These are phyloP conservation scores for Aquilaria agallochum DNA, from an alignment of 441 rosid species.

Conservation along the genomic window DNA sequence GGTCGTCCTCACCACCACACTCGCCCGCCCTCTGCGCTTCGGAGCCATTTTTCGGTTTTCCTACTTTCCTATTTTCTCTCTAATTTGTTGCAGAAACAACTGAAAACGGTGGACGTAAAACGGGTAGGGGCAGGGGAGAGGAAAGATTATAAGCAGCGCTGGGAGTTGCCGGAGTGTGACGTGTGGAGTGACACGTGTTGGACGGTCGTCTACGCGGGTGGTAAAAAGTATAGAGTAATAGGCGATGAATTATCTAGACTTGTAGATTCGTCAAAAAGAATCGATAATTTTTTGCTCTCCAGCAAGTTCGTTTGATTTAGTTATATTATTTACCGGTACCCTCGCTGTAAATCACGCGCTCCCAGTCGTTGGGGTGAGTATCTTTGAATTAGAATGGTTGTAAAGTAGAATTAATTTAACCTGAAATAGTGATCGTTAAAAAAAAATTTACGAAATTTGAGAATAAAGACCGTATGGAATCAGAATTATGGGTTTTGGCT, in stretches of 20 bases:
- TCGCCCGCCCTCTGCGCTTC: slow-evolving; percentile 15
- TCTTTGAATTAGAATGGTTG: too few species aligned
- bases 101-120: not conserved
- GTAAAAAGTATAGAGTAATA: slow-evolving; percentile 1
- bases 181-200: slow-evolving; percentile 18
- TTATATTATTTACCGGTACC: too few species aligned
- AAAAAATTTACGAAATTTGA: too few species aligned
- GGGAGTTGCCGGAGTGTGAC: slow-evolving; percentile 4
- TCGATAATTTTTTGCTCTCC: not conserved
- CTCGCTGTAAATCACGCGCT: too few species aligned
- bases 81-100: not conserved
- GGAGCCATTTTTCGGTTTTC: slow-evolving; percentile 26
- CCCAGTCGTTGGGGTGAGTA: too few species aligned
- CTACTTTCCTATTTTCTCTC: not conserved
- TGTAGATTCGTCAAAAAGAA: not conserved
- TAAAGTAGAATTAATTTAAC: too few species aligned
- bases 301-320: too few species aligned
- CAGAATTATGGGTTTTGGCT: too few species aligned
- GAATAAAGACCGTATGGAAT: too few species aligned
- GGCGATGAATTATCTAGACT: too few species aligned
- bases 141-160: not conserved
- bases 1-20: slow-evolving; percentile 20
- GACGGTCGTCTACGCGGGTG: slow-evolving; percentile 11
- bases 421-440: too few species aligned
- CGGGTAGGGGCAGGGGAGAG: not conserved